Base-by-base conservation (phyloP, 2,329 filamentous ascomycete species). In the Cordyceps tenuipes region DNA sequence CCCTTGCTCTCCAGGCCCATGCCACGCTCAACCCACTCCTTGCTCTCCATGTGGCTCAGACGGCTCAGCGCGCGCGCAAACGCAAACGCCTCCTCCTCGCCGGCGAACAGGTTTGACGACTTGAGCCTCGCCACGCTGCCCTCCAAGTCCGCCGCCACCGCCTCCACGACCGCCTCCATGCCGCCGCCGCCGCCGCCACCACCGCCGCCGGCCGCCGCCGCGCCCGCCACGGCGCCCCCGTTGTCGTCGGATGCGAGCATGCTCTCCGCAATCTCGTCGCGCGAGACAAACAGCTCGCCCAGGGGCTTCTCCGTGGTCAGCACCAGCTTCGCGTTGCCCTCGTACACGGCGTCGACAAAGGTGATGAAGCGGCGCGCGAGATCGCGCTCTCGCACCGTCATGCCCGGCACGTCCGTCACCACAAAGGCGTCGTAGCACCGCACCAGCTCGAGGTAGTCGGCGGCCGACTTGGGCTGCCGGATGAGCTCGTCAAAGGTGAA, bases 311-410 rank as follows among this genome's bases (percentile, higher is more conserved):
- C 91, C 3, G 90, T 92, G 0, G 94, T 99, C 60, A 99, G 82
- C 17, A 97, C 93, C 8, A 99, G 82, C 75, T 97, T 97, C n/a
- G 91, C 92, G 73, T 93, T 83, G 31, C 82, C 80, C 73, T 99
- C 94, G 70, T 99, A 99, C 5, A 97, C 88, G 6, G 94, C 93
- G 71, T 99, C 94, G 65, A 99, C 90, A 67, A 99, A 97, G 0
- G 93, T 99, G 71, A 99, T 99, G 73, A 99, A 97, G 5, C 94
- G 82, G 13, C 94, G 80, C 0, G 94, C 94, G 44, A 96, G 81
- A 75, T 99, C 94, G 21, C 94, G 85, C 69, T 91, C 85, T 59
- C 85, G 84, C 65, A 91, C 83, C 46, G 88, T 94, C 94, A 99
- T 97, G 6, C 88, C 90, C 0, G 94, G 94, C 1, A 97, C 86